Conservation (phyloP, 2,329 filamentous ascomycete species). For the Hirsutella rhossiliensis region DNA sequence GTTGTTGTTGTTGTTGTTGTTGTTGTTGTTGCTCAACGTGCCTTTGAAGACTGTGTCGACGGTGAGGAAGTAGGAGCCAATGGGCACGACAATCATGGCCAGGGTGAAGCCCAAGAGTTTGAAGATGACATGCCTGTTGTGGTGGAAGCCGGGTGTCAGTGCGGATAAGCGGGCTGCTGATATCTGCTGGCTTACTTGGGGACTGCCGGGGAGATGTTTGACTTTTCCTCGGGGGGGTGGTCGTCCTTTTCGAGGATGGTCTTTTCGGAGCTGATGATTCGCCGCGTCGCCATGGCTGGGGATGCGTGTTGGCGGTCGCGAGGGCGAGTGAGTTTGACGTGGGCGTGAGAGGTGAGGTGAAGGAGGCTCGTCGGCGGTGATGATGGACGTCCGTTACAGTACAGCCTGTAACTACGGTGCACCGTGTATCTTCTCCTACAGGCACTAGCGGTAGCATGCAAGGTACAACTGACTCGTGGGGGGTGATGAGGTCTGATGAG, state of each 20-base stretch:
- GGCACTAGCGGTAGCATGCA: too few relatives aligned
- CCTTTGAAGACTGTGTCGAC: constrained; percentile 68
- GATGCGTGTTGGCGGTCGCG: not conserved
- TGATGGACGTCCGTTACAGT: too few relatives aligned
- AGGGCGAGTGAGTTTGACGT: too few relatives aligned
- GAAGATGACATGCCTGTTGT: constrained; percentile 61
- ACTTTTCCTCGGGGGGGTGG: constrained; percentile 38
- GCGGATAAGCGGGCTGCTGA: not conserved
- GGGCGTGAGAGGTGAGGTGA: not conserved
- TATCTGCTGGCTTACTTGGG: constrained; percentile 53
- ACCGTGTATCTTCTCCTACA: too few relatives aligned
- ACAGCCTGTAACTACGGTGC: too few relatives aligned
- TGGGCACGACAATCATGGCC: constrained; percentile 80
- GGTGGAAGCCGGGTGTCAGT: too few relatives aligned
- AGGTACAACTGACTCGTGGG: too few relatives aligned
- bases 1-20: too few relatives aligned
- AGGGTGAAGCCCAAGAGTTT: constrained; percentile 86
- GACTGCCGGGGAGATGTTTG: constrained; percentile 71
- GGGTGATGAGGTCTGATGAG: too few relatives aligned
- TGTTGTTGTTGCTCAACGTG: constrained; percentile 26
- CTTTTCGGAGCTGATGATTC: constrained; percentile 55
- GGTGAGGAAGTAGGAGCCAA: constrained; percentile 79
- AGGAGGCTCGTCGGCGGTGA: too few relatives aligned
- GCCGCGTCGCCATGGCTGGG: constrained; percentile 53
- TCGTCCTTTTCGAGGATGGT: constrained; percentile 51